Evolutionary conservation across 352 stramenopile genomes (phyloP), one percentile per base, ranked within the genome.

Genomic region (Pythium folliculosum): DNA sequence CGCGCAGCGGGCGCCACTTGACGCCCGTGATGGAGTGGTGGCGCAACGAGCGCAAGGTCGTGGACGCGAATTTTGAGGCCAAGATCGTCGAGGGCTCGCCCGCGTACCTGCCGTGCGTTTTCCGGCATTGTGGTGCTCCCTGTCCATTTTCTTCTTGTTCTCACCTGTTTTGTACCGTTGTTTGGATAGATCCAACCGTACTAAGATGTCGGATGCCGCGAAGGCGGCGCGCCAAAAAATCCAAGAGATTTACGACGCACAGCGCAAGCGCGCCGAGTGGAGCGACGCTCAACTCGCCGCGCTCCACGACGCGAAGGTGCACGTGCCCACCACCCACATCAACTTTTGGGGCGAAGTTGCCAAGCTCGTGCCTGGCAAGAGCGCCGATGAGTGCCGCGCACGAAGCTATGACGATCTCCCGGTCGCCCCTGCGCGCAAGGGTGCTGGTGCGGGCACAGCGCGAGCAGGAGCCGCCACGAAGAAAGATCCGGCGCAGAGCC

Each of bases 301-400:
- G 23, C 72, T 93, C 32, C 66, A 72, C 9, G 69, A 78, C 10
- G 85, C 83, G 5, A 91, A 91, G 61, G 61, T 82, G 30, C 61
- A 82, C 44, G 78, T 93, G n/a, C 74, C 78, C 12, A 89, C 85
- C 25, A 91, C 81, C 14, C 77, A 71, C 9, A 51, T 69, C 5
- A 90, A 89, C 48, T 93, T 90, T 37, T 93, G 84, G 84, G 77
- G 53, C 1, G 73, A 90, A 60, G 84, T 81, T 6, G 23, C 60
- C 1, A 53, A 64, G 40, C 47, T 47, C 25, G 80, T 93, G 22
- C 67, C 73, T 1, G 81, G 82, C 3, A 93, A 93, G 63, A 81
- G 68, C 6, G 76, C 81, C 23, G 75, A 73, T 51, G 78, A 91
- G 16, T 93, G 85, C 53, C 81, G 87, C 23, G 61, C 70, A 0